Conservation (phyloP, 257 asterid species). For the Solanum okadae region DNA sequence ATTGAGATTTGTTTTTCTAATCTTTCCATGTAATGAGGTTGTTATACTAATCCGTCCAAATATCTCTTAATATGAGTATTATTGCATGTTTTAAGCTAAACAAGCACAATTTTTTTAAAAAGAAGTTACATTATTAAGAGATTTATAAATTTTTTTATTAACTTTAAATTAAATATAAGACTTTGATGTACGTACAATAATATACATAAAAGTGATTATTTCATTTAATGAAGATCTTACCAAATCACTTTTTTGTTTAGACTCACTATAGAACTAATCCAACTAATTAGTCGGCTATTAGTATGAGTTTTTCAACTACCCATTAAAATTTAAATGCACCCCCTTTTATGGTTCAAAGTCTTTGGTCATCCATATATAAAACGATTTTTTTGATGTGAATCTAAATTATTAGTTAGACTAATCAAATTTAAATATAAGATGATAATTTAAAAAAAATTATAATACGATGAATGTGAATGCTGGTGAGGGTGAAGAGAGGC, state of each 20-base stretch:
- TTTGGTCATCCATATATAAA: not conserved
- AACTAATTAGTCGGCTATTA: not conserved
- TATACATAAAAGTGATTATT: not conserved
- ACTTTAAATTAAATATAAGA: not conserved
- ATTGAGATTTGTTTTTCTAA: not conserved
- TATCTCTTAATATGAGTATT: not conserved
- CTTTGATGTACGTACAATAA: not conserved
- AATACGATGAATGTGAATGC: too few species aligned
- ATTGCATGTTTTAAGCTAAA: not conserved
- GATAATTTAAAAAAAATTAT: too few species aligned
- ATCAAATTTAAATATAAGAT: too few species aligned
- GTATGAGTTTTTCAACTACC: not conserved
- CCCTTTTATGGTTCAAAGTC: not conserved
- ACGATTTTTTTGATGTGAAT: too few species aligned
- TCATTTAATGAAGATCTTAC: not conserved
- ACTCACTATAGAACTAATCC: not conserved
- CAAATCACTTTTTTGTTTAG: not conserved
- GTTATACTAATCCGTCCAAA: not conserved
- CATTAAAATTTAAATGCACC: not conserved
- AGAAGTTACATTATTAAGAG: not conserved
- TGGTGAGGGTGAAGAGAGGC: not conserved
- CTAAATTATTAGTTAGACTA: not conserved
- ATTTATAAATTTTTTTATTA: not conserved
- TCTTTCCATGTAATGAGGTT: not conserved
- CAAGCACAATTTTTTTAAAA: not conserved